Conservation (phyloP, 208 protist species). For the Trypanosoma boissoni region DNA sequence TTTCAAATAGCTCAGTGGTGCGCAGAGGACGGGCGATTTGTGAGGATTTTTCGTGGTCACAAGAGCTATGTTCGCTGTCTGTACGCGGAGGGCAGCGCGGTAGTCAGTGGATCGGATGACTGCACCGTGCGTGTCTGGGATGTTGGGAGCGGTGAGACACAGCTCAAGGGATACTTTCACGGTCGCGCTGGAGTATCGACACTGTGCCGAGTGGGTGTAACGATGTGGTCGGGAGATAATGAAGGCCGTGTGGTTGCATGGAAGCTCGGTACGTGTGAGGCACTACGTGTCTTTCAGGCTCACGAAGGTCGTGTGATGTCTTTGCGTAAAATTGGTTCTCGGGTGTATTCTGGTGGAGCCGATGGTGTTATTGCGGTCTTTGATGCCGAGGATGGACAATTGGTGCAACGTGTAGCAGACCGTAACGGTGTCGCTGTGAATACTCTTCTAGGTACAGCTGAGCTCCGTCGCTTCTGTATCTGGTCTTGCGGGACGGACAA, state of each 20-base stretch:
- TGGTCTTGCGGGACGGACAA: slow-evolving; percentile 75
- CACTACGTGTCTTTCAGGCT: slow-evolving; percentile 36
- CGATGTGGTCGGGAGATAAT: slow-evolving; percentile 83
- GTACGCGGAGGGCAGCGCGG: slow-evolving; percentile 74
- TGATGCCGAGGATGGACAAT: slow-evolving; percentile 33
- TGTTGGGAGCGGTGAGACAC: slow-evolving; percentile 50
- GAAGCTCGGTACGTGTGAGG: slow-evolving; percentile 70
- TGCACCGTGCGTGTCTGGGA: slow-evolving; percentile 86
- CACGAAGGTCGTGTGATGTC: slow-evolving; percentile 52
- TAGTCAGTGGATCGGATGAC: slow-evolving; percentile 79
- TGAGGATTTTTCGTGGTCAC: slow-evolving; percentile 70
- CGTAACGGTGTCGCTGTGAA: slow-evolving; percentile 50
- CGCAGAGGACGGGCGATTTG: slow-evolving; percentile 26
- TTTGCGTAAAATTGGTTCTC: slow-evolving; percentile 55
- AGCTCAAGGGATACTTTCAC: slow-evolving; percentile 79
- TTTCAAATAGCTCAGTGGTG: slow-evolving; percentile 79
- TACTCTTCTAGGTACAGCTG: slow-evolving; percentile 40
- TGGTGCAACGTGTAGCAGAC: slow-evolving; percentile 59
- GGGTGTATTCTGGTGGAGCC: slow-evolving; percentile 67
- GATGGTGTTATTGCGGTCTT: slow-evolving; percentile 76
- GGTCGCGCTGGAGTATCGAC: slow-evolving; percentile 55
- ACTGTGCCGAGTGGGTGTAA: slow-evolving; percentile 65
- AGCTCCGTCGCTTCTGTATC: slow-evolving; percentile 73
- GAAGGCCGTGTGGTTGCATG: slow-evolving; percentile 63
- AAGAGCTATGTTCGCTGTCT: slow-evolving; percentile 63